Evolutionary conservation across 352 stramenopile genomes (phyloP).

Genomic region (Phytopythium sindhum): DNA sequence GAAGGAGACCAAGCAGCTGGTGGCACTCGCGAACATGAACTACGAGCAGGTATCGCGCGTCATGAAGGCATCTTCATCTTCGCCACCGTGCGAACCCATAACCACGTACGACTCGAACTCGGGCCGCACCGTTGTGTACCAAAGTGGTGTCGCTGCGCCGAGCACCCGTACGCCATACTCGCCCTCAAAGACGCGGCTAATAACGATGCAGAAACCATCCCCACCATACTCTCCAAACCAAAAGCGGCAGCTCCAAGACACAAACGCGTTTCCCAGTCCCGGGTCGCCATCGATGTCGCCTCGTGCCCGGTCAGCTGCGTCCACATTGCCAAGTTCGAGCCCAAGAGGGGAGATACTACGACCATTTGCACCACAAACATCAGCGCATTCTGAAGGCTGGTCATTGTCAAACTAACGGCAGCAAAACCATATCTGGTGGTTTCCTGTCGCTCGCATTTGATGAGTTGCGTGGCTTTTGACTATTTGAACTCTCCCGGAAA

Average conservation of each 20-base stretch:
- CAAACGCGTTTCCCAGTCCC: not conserved
- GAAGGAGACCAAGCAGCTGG: slow-evolving; percentile 63
- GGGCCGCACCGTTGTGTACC: slow-evolving; percentile 24
- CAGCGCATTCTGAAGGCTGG: not conserved
- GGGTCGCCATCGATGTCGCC: not conserved
- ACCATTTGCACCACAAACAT: not conserved
- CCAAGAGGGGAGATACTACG: slow-evolving; percentile 1
- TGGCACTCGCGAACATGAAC: slow-evolving; percentile 35
- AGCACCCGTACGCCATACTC: slow-evolving; percentile 1
- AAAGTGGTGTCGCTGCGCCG: not conserved
- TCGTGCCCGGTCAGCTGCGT: not conserved
- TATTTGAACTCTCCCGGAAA: not conserved
- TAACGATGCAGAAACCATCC: not conserved
- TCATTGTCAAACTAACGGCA: not conserved
- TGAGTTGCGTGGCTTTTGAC: not conserved
- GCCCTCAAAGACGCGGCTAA: slow-evolving; percentile 10
- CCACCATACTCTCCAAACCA: slow-evolving; percentile 3
- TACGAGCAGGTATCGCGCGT: slow-evolving; percentile 38
- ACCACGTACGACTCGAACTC: slow-evolving; percentile 47
- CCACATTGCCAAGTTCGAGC: not conserved
- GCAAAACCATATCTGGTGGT: not conserved
- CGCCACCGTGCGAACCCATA: slow-evolving; percentile 5
- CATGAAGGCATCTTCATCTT: slow-evolving; percentile 17
- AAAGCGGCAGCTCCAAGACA: not conserved
- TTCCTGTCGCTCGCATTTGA: not conserved